Base-by-base conservation (phyloP, 352 stramenopile genomes). In the Albugo candida region DNA sequence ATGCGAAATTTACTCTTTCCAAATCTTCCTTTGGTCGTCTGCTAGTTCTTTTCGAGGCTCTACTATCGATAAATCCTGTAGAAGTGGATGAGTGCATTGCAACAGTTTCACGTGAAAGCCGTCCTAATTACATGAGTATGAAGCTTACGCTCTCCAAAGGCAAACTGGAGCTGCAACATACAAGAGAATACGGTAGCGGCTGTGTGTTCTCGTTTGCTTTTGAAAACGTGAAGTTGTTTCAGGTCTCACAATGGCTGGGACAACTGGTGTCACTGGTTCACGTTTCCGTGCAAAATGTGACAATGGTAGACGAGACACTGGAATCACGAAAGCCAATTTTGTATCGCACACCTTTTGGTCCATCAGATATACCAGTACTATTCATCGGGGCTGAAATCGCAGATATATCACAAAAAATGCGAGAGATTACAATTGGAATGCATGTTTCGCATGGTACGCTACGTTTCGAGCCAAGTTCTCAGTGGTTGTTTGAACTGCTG, bases 51-150 rank as follows among this genome's bases (percentile, higher is more conserved):
- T 83, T 86, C 51, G 79, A 92, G 50, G 73, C 76, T 11, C 55
- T 92, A 1, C 47, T 92, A 51, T 80, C 83, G 66, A 92, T 92
- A 41, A 89, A 86, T 51, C 79, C 79, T 1, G 81, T 89, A 35
- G 79, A 92, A 51, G 64, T 92, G 47, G 78, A 85, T 20, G 75
- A 58, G 12, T 73, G 83, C 52, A 86, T 86, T 34, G 63, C 84
- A 42, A 69, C 81, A 58, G 60, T 87, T 40, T 58, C 60, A 34
- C 67, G 59, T 36, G 59, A 60, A 31, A 55, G 59, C 1, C 68
- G 70, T 19, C 71, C 73, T 16, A 86, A 65, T 53, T 85, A 81
- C 53, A 86, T 92, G 74, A 75, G 58, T 36, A 44, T 88, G 11
- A 73, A 73, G 11, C 55, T 92, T 14, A 58, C 60, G 16, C 38